Evolutionary conservation across 1,284 basidiomycete genomes (phyloP), one percentile per base, ranked within the genome.

Genomic region (Heterobasidion irregulare): DNA sequence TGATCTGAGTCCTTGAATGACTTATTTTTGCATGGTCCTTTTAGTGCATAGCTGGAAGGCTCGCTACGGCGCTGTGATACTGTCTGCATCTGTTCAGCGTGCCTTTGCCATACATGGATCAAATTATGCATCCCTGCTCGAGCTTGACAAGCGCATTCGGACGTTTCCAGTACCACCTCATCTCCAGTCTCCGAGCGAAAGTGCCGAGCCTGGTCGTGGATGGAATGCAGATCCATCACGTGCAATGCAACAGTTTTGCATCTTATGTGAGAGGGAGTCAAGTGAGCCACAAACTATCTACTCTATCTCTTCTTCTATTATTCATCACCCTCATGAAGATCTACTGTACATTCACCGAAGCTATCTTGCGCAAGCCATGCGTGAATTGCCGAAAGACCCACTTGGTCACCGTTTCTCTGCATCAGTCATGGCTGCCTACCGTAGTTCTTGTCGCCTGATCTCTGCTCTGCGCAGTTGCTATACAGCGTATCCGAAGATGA

Each of bases 331-430:
- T 43, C 16, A 16, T 41, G n/a, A 50, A 81, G 79, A 75, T 60
- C 64, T 80, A 10, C 63, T 82, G 13, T 79, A 76, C 59, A 71
- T 81, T 19, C 79, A 82, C 58, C 70, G 78, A 51, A 74, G 71
- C 56, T 80, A 75, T 60, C 78, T 79, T 58, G 72, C 71, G 10
- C 72, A 75, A 57, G 79, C 78, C 8, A 66, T 80, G 38, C 68
- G 68, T 6, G 57, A 57, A 19, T 54, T 57, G 1, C 46, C 52
- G 15, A 32, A 44, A 1, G 70, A 74, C 50, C 63, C 70, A 16
- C 63, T 79, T 6, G 59, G 65, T 19, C 76, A 79, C 57, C 68
- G 70, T 60, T 81, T 72, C 59, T 72, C 70, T 7, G 69, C 71
- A 2, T 81, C 79, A 6, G 77, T 80, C 15, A 55, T 74, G 48